Evolutionary conservation across 139 green algal species (phyloP).

Genomic region (Micractinium sp.): DNA sequence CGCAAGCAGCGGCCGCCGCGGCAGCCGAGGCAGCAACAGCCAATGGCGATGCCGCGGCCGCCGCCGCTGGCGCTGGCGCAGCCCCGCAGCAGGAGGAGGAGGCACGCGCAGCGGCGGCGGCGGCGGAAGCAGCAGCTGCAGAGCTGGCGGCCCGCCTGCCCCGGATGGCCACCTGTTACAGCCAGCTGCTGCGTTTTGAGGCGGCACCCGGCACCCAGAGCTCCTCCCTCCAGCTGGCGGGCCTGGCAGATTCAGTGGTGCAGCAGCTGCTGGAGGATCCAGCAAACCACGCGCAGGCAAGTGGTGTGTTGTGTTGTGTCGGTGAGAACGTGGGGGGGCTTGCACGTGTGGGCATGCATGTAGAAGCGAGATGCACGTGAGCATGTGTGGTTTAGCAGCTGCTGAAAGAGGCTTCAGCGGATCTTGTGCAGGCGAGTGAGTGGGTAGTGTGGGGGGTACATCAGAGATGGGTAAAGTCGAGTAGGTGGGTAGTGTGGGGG

Average conservation of each 20-base stretch:
- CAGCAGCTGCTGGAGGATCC: constrained; percentile 11
- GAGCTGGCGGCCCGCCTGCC: not conserved
- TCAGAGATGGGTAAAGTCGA: too few relatives aligned
- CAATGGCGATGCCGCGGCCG: not conserved
- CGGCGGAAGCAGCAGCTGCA: not conserved
- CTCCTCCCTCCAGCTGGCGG: constrained; percentile 21
- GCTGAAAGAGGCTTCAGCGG: too few relatives aligned
- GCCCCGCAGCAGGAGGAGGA: not conserved
- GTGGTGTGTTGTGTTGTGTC: too few relatives aligned
- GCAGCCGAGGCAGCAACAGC: not conserved
- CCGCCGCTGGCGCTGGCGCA: not conserved
- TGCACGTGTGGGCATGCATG: too few relatives aligned
- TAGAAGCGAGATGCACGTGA: too few relatives aligned
- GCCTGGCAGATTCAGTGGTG: not conserved
- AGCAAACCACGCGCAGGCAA: constrained; percentile 18
- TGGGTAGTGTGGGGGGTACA: too few relatives aligned
- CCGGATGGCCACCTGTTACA: not conserved
- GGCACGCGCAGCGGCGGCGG: not conserved
- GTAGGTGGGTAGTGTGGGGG: too few relatives aligned
- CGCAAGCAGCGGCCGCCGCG: not conserved
- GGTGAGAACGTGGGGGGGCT: too few relatives aligned
- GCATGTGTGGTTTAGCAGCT: too few relatives aligned
- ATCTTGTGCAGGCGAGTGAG: too few relatives aligned
- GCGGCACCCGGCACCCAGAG: not conserved
- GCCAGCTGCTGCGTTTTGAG: constrained; percentile 30